A percentile compares a stretch with the other conserved stretches of the same genome.
These are phyloP conservation scores for Mycena vitilis DNA, from an alignment of 768 basidiomycete genomes.

Conservation along the genomic window DNA sequence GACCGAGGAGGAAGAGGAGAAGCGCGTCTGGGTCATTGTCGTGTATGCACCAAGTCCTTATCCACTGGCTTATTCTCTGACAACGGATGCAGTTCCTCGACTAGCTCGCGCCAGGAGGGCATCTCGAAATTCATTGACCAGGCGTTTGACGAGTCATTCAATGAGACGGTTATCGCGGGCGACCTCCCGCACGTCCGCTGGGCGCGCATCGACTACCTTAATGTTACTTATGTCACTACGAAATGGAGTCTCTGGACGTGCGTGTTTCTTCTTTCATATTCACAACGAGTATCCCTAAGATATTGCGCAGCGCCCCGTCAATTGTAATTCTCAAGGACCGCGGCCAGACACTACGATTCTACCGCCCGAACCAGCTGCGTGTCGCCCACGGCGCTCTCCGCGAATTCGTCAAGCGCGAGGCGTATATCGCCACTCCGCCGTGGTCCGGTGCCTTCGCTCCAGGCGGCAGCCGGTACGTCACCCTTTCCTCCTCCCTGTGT, in stretches of 20 bases:
- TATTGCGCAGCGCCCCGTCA: conserved; percentile 72
- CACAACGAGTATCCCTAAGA: conserved; percentile 15
- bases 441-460: conserved; percentile 81
- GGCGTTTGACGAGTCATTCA: conserved; percentile 80
- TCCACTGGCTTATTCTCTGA: conserved; percentile 20
- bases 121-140: conserved; percentile 78
- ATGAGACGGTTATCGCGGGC: conserved; percentile 65
- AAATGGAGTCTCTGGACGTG: conserved; percentile 91
- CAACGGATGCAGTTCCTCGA: conserved; percentile 23
- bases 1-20: conserved; percentile 66
- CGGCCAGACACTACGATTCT: conserved; percentile 86
- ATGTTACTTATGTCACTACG: conserved; percentile 85
- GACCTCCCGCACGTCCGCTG: conserved; percentile 81
- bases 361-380: conserved; percentile 71
- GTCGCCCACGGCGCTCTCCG: conserved; percentile 70
- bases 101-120: conserved; percentile 60
- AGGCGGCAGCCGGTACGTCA: conserved; percentile 74
- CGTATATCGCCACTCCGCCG: conserved; percentile 69
- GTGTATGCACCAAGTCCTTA: conserved; percentile 63
- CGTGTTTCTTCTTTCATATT: conserved; percentile 42
- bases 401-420: conserved; percentile 73
- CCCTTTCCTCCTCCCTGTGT: conserved; percentile 7
- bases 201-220: conserved; percentile 89
- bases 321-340: conserved; percentile 78
- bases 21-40: conserved; percentile 81